These are phyloP conservation scores for Takashimella koratensis DNA, from an alignment of 1,284 basidiomycete species.

Conservation along the genomic window DNA sequence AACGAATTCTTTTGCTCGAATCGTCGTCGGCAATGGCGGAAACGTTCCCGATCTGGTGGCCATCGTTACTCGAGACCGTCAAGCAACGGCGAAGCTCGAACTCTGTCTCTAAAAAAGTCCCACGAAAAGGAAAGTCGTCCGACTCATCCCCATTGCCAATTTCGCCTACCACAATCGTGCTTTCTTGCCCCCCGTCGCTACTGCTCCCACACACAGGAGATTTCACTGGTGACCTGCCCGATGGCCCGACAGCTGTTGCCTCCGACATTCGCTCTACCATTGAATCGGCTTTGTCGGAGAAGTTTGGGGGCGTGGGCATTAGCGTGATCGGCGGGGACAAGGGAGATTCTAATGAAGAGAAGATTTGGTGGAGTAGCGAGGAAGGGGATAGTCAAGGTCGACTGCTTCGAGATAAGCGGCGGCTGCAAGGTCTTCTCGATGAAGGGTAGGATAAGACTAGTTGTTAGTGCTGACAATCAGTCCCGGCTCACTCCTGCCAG, in stretches of 20 bases:
- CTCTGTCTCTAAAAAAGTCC: slow-evolving; percentile 56
- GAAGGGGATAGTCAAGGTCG: slow-evolving; percentile 33
- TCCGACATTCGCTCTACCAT: slow-evolving; percentile 18
- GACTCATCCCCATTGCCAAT: slow-evolving; percentile 3
- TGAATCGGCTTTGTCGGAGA: slow-evolving; percentile 17
- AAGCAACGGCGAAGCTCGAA: slow-evolving; percentile 62
- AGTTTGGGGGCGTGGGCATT: slow-evolving; percentile 13
- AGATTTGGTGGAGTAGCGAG: slow-evolving; percentile 38
- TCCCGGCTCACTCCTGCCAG: slow-evolving; percentile 13
- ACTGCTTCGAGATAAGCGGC: slow-evolving; percentile 21
- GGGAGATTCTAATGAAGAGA: slow-evolving; percentile 15
- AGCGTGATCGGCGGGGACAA: slow-evolving; percentile 15
- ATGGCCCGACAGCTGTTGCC: neutral
- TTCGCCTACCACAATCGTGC: slow-evolving; percentile 68
- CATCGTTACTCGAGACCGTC: slow-evolving; percentile 69
- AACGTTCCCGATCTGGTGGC: slow-evolving; percentile 72
- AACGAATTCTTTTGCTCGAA: slow-evolving; percentile 74
- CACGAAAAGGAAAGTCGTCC: slow-evolving; percentile 5
- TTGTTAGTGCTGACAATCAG: slow-evolving; percentile 5
- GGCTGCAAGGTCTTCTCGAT: slow-evolving; percentile 23
- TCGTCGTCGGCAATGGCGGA: slow-evolving; percentile 71
- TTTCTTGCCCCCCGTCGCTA: slow-evolving; percentile 73
- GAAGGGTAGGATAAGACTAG: slow-evolving; percentile 12
- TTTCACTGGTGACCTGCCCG: neutral
- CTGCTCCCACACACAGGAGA: slow-evolving; percentile 49